Evolutionary conservation across 2,329 filamentous ascomycete species (phyloP).

Genomic region (Aspergillus latus): DNA sequence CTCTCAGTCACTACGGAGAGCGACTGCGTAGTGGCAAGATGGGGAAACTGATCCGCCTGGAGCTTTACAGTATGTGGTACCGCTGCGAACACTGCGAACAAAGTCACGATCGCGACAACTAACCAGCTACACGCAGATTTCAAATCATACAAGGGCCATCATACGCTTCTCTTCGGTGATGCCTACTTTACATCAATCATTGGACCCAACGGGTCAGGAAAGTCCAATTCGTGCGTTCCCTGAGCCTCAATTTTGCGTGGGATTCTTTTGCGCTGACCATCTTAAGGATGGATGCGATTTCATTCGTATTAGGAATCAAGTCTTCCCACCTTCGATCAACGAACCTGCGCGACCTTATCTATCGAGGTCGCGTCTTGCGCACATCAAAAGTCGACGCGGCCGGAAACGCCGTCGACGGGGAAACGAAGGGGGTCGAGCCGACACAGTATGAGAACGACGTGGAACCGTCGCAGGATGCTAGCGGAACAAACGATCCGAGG

Average conservation of each 20-base stretch:
- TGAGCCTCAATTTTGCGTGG: background rate
- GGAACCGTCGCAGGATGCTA: conserved; percentile 60
- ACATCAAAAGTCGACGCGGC: conserved; percentile 91
- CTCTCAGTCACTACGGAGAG: conserved; percentile 26
- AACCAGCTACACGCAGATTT: conserved; percentile 65
- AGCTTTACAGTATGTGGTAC: conserved; percentile 75
- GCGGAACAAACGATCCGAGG: conserved; percentile 72
- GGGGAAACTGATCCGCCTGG: conserved; percentile 93
- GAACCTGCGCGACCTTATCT: conserved; percentile 91
- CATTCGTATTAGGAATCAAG: conserved; percentile 97
- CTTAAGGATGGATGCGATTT: conserved; percentile 93
- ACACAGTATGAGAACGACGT: conserved; percentile 55
- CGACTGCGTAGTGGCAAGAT: conserved; percentile 56
- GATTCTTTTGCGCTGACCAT: conserved; percentile 24
- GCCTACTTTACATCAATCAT: conserved; percentile 99
- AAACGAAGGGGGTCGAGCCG: conserved; percentile 61
- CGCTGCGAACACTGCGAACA: too few species aligned
- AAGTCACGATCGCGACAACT: conserved; percentile 11
- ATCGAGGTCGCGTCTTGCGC: conserved; percentile 89
- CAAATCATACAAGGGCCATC: conserved; percentile 98
- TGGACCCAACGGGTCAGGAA: conserved; percentile 98
- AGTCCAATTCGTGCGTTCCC: conserved; percentile 83
- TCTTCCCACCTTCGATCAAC: conserved; percentile 95
- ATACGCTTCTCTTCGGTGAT: conserved; percentile 90
- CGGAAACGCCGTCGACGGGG: conserved; percentile 65